phyloP scores from a whole-genome alignment of 495 filamentous ascomycete species.

The Xylaria sp. region DNA sequence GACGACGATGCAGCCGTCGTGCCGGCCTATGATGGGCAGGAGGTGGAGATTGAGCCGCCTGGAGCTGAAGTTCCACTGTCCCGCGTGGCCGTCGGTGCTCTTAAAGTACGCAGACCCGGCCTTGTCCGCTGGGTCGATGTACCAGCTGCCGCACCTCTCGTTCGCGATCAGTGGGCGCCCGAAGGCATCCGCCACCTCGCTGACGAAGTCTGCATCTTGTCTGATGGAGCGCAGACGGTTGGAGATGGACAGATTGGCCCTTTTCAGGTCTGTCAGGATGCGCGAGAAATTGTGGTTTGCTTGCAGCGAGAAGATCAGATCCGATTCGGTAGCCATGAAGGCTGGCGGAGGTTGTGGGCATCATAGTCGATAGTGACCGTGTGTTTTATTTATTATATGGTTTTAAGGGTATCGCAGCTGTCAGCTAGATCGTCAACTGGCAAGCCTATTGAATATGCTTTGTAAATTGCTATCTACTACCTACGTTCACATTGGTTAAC shows the following conservation, averaged over 20 bases:
- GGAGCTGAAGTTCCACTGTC: slow-evolving; percentile 86
- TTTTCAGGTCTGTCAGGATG: slow-evolving; percentile 66
- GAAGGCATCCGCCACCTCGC: slow-evolving; percentile 56
- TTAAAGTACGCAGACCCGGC: slow-evolving; percentile 89
- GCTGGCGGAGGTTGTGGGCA: background rate
- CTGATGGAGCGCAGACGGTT: slow-evolving; percentile 81
- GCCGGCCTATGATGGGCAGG: slow-evolving; percentile 63
- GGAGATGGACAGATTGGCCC: slow-evolving; percentile 74
- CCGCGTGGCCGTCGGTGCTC: slow-evolving; percentile 92
- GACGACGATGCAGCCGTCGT: slow-evolving; percentile 87
- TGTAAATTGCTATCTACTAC: background rate
- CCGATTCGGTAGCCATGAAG: slow-evolving; percentile 42
- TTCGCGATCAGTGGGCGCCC: slow-evolving; percentile 87
- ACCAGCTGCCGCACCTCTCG: slow-evolving; percentile 95
- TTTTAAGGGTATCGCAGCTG: background rate
- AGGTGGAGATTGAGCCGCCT: slow-evolving; percentile 85
- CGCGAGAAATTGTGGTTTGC: slow-evolving; percentile 61
- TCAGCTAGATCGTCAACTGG: slow-evolving; percentile 8
- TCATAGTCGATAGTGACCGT: background rate
- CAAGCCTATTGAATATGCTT: background rate
- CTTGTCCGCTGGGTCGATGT: slow-evolving; percentile 73
- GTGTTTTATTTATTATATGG: background rate
- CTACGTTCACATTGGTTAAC: background rate
- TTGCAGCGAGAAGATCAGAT: slow-evolving; percentile 58
- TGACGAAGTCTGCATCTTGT: slow-evolving; percentile 71